phyloP scores from a whole-genome alignment of 116 monocot species.

The Thalassia testudinum region DNA sequence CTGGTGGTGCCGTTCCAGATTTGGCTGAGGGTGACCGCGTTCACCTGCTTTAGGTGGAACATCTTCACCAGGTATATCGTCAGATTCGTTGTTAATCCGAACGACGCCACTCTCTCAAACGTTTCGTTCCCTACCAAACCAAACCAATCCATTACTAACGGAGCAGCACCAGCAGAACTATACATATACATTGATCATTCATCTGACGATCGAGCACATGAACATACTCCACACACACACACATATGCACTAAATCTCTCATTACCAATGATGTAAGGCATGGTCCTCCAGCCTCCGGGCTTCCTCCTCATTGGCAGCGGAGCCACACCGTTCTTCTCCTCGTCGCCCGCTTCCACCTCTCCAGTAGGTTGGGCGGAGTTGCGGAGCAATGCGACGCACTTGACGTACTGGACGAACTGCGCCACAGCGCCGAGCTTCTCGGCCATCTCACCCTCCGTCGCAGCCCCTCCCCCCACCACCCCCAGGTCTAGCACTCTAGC shows the following conservation, averaged over 20 bases:
- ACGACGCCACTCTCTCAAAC: conserved; percentile 13
- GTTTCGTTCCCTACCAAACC: conserved; percentile 15
- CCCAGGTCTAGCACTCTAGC: no score
- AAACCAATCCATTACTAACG: no score
- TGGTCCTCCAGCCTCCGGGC: conserved; percentile 17
- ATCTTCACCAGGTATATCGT: conserved; percentile 20
- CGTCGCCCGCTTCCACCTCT: not conserved
- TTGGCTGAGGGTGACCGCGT: conserved; percentile 12
- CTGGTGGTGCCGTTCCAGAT: conserved; percentile 35
- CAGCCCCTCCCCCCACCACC: no score
- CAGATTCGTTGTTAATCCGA: conserved; percentile 13
- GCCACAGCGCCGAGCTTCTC: not conserved
- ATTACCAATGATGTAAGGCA: conserved; percentile 19
- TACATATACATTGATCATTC: no score
- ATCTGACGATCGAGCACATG: no score
- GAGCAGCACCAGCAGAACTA: no score
- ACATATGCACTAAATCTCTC: no score
- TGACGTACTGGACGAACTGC: conserved; percentile 1
- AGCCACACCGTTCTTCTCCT: not conserved
- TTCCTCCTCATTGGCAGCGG: not conserved
- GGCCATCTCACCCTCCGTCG: no score
- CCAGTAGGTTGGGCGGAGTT: not conserved
- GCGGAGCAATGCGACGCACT: conserved; percentile 1
- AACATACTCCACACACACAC: no score
- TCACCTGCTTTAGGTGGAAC: conserved; percentile 22